Base-by-base conservation (phyloP, 352 stramenopile genomes). In the Aphanomyces euteiches region DNA sequence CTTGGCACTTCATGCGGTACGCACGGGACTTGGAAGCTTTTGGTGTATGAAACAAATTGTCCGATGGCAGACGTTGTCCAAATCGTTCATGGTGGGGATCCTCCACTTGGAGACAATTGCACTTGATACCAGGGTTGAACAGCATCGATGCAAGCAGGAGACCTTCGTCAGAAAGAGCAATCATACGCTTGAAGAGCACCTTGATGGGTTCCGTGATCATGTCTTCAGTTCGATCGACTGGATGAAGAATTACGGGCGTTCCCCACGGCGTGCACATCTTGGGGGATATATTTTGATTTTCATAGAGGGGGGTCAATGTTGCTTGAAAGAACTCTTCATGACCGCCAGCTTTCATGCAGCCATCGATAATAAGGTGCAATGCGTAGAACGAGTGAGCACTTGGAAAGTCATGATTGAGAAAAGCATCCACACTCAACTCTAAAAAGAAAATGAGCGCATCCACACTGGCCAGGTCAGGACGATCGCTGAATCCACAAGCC, bases 391-490 rank as follows among this genome's bases (percentile, higher is more conserved):
- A 12, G 17, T n/a, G 17, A 12, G 43, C 43, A 50, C 17, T 12
- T n/a, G 10, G 43, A 50, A 50, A 50, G 43, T 50, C 43, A n/a
- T 50, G 43, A n/a, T 50, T 50, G 43, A 50, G 43, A n/a, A 50
- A 50, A n/a, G 43, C 43, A 2, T 50, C 43, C 43, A 50, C 43
- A n/a, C 43, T 50, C 43, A 50, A n/a, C 43, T 50, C 43, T n/a
- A 50, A 50, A n/a, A 50, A 50, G 43, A 50, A 50, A n/a, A 50
- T 12, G 2, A 12, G 43, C 1, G 43, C 43, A n/a, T 50, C 43
- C 10, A 50, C 17, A n/a, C 43, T 50, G 43, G 17, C 43, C 10
- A 50, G 17, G 10, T 50, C 43, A n/a, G 43, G 43, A n/a, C 43
- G 43, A n/a, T 50, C 43, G 10, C 10, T n/a, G 17, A 50, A 50